Evolutionary conservation across 192 early-diverging fungal species (phyloP).

Genomic region (Podila horticola): DNA sequence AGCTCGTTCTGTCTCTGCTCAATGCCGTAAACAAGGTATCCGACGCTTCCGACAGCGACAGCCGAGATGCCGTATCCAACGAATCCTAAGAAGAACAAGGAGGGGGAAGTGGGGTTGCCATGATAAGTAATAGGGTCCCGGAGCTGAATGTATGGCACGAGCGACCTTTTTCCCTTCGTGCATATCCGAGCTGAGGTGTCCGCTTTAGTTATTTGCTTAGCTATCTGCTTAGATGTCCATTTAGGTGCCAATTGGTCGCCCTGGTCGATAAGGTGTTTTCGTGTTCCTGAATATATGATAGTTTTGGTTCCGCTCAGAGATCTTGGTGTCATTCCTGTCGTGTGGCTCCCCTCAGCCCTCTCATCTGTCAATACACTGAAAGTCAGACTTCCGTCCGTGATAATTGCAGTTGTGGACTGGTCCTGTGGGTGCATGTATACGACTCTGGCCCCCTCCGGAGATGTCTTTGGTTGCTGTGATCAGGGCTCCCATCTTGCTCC

Average conservation of each 20-base stretch:
- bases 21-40: slow-evolving; percentile 32
- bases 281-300: no score
- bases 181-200: no score
- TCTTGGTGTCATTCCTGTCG: no score
- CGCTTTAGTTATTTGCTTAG: background rate
- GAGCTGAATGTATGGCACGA: no score
- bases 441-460: no score
- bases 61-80: slow-evolving; percentile 38
- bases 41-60: slow-evolving; percentile 23
- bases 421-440: background rate
- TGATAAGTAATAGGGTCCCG: background rate
- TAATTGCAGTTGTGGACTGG: background rate
- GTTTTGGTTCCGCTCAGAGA: no score
- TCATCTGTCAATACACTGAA: no score
- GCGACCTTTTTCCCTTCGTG: no score
- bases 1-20: slow-evolving; percentile 49
- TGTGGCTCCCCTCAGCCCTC: no score
- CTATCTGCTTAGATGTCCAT: background rate
- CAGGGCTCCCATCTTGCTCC: no score
- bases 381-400: background rate
- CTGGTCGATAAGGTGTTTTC: no score
- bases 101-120: background rate
- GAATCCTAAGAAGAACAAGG: slow-evolving; percentile 17
- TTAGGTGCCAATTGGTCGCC: background rate
- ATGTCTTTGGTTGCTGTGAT: no score